Evolutionary conservation across 371 early-diverging fungal genomes (phyloP).

Genomic region (Funneliformis caledonium): DNA sequence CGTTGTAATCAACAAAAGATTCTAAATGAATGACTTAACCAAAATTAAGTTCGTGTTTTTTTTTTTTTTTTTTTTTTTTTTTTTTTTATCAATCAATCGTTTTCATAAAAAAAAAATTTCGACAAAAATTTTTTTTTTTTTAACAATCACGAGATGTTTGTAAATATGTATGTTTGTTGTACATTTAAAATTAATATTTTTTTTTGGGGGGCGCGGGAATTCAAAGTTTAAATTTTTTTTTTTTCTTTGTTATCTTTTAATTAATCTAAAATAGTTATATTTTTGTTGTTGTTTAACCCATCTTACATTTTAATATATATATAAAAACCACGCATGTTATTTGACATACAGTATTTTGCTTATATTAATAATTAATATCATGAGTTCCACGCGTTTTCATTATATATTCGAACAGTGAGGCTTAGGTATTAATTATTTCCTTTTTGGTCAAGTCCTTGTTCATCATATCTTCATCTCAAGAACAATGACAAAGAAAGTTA

Average conservation of each 20-base stretch:
- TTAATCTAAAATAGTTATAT: background rate
- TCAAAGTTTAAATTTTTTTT: background rate
- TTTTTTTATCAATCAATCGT: too few species aligned
- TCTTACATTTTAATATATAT: background rate
- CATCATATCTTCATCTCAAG: background rate
- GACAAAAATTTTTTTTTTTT: too few species aligned
- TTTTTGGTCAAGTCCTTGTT: background rate
- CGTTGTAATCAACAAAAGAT: too few species aligned
- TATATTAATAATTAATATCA: background rate
- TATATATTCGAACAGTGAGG: background rate
- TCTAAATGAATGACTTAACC: too few species aligned
- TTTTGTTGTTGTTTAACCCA: too few species aligned
- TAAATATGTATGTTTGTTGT: too few species aligned
- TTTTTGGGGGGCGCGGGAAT: background rate
- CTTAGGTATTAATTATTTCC: background rate
- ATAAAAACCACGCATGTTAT: background rate
- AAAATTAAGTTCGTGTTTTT: too few species aligned
- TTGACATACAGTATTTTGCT: background rate
- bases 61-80: too few species aligned
- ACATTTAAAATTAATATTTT: too few species aligned
- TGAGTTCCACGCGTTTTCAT: conserved; percentile 1
- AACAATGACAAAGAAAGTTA: background rate
- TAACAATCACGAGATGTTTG: too few species aligned
- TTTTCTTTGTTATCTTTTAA: background rate
- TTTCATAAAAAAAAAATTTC: too few species aligned